phyloP scores from a whole-genome alignment of 345 rosid species.

The Orychophragmus violaceus region DNA sequence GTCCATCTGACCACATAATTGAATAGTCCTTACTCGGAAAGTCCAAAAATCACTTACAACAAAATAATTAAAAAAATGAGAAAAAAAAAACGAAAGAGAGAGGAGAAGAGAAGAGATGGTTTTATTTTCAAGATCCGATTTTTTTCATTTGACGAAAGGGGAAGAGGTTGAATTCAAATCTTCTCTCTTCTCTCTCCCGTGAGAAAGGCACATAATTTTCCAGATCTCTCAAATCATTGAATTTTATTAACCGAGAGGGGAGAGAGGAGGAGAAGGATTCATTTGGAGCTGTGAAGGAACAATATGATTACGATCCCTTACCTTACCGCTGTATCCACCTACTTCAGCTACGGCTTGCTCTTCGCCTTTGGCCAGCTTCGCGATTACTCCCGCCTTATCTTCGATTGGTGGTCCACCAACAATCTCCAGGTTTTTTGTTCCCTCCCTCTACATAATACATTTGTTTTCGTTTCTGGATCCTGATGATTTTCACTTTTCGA shows the following conservation, averaged over 20 bases:
- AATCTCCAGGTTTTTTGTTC: constrained; percentile 44
- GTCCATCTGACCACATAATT: too few species aligned
- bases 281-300: neutral
- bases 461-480: neutral
- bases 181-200: constrained; percentile 11
- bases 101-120: neutral
- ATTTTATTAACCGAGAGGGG: neutral
- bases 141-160: constrained; percentile 2
- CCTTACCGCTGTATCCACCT: constrained; percentile 62
- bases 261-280: neutral
- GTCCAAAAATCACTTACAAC: neutral
- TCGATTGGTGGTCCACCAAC: constrained; percentile 53
- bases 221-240: constrained; percentile 17
- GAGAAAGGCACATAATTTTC: neutral
- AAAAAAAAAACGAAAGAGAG: neutral
- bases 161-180: constrained; percentile 23
- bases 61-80: neutral
- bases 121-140: neutral
- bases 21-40: neutral
- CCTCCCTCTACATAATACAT: neutral
- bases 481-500: neutral
- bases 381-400: constrained; percentile 59
- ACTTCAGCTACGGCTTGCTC: constrained; percentile 76
- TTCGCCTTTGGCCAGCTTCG: constrained; percentile 75
- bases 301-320: constrained; percentile 63